Evolutionary conservation across 148 eudicot species (phyloP).

Genomic region (Rhododendron ferrugineum): DNA sequence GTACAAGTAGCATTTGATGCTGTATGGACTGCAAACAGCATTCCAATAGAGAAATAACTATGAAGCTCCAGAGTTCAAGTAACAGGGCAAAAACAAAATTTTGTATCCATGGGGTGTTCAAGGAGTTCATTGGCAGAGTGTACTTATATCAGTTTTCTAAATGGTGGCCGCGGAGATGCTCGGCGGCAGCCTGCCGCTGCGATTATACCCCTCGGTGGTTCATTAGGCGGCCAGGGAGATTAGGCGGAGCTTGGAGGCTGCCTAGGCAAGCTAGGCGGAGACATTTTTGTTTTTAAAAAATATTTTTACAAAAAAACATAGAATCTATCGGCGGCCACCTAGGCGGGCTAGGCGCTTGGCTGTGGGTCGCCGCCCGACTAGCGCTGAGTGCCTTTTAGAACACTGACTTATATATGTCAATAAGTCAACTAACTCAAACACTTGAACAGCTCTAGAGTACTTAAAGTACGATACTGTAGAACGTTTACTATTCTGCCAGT

Average conservation of each 20-base stretch:
- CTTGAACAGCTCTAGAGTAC: background rate
- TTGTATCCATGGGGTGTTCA: background rate
- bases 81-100: background rate
- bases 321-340: too few relatives aligned
- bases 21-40: background rate
- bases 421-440: background rate
- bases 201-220: too few relatives aligned
- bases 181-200: too few relatives aligned
- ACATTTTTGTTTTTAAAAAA: too few relatives aligned
- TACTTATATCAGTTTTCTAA: background rate
- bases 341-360: too few relatives aligned
- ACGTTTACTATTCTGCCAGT: background rate
- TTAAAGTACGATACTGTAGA: background rate
- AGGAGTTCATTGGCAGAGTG: background rate
- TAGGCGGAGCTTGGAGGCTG: too few relatives aligned
- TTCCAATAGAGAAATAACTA: background rate
- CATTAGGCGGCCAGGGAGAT: too few relatives aligned
- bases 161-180: too few relatives aligned
- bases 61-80: background rate
- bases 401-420: background rate
- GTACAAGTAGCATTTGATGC: background rate
- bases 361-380: too few relatives aligned
- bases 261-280: too few relatives aligned
- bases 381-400: too few relatives aligned
- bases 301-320: too few relatives aligned